A percentile compares a stretch with the other conserved stretches of the same genome.
phyloP scores from a whole-genome alignment of 2,329 filamentous ascomycete species.

The Cyanodermella asteris region DNA sequence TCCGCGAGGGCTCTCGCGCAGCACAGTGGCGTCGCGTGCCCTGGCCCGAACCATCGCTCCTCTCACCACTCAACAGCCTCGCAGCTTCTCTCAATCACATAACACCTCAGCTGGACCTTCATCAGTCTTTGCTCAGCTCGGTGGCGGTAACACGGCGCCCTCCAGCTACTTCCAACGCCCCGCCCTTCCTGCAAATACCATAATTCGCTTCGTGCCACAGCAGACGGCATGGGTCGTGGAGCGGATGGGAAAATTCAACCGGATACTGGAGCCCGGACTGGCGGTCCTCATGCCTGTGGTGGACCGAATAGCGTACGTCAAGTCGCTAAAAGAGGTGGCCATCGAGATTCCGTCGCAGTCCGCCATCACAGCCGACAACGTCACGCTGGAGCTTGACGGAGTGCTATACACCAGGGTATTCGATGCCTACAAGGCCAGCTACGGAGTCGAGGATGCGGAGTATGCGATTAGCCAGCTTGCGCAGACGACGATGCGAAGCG shows the following conservation, averaged over 20 bases:
- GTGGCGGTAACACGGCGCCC: conserved; percentile 27
- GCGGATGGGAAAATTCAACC: conserved; percentile 94
- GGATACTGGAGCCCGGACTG: conserved; percentile 78
- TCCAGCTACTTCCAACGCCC: conserved; percentile 59
- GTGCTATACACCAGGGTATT: conserved; percentile 91
- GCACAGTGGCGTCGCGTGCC: too few relatives aligned
- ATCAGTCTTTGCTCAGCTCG: too few relatives aligned
- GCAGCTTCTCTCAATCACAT: background rate
- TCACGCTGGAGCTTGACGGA: conserved; percentile 87
- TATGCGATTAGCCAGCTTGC: conserved; percentile 96
- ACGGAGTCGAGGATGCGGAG: conserved; percentile 94
- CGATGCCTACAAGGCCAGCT: conserved; percentile 95
- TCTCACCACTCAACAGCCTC: too few relatives aligned
- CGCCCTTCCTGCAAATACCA: conserved; percentile 69
- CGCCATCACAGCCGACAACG: conserved; percentile 95
- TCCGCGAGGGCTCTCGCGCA: too few relatives aligned
- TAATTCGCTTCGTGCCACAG: conserved; percentile 94
- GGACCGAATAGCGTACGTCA: conserved; percentile 93
- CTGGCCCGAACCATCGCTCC: too few relatives aligned
- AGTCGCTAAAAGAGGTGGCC: conserved; percentile 85
- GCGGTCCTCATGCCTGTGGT: conserved; percentile 75
- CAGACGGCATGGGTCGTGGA: conserved; percentile 99
- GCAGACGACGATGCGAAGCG: conserved; percentile 95
- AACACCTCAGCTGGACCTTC: conserved; percentile 5
- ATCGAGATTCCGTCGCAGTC: conserved; percentile 96